Conservation (phyloP, 1,284 basidiomycete species). For the Thecaphora thlaspeos region DNA sequence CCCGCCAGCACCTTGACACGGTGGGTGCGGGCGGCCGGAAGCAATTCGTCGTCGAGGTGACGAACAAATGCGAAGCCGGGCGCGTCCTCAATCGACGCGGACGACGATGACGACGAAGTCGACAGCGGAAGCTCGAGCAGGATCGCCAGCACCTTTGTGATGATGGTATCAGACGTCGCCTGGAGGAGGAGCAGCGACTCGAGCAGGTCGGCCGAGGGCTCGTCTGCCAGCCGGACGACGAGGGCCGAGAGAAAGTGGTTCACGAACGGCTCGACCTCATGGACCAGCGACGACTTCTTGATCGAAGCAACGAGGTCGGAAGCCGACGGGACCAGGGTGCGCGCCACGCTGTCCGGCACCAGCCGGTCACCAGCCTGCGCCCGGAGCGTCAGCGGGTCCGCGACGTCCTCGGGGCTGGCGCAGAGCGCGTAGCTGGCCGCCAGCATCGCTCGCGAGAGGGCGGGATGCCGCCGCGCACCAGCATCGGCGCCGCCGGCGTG, state of each 20-base stretch:
- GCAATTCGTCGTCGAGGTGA: constrained; percentile 9
- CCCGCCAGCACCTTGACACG: constrained; percentile 34
- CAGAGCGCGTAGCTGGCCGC: constrained; percentile 41
- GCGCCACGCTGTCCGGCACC: constrained; percentile 25
- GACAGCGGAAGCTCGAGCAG: constrained; percentile 25
- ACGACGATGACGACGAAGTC: too few species aligned
- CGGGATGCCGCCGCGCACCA: too few species aligned
- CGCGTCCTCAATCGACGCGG: constrained; percentile 14
- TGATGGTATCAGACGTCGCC: constrained; percentile 14
- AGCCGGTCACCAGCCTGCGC: constrained; percentile 19
- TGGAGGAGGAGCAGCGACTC: constrained; percentile 17
- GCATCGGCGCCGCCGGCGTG: too few species aligned
- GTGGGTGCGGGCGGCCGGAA: constrained; percentile 17
- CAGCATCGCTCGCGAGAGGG: constrained; percentile 30
- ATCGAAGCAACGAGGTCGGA: too few species aligned
- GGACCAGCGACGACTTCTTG: constrained; percentile 13
- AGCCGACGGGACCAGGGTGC: constrained; percentile 18
- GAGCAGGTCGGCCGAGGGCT: constrained; percentile 22
- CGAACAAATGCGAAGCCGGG: constrained; percentile 18
- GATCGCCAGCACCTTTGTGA: constrained; percentile 14
- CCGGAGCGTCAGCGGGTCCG: constrained; percentile 15
- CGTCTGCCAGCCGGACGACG: constrained; percentile 16
- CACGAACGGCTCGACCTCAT: constrained; percentile 38
- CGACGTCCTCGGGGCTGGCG: constrained; percentile 20
- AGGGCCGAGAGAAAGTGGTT: constrained; percentile 31